Percentiles rank a stretch among this genome's conserved stretches.
Conservation (phyloP, 306 rosid genomes). For the Glycyrrhiza uralensis region DNA sequence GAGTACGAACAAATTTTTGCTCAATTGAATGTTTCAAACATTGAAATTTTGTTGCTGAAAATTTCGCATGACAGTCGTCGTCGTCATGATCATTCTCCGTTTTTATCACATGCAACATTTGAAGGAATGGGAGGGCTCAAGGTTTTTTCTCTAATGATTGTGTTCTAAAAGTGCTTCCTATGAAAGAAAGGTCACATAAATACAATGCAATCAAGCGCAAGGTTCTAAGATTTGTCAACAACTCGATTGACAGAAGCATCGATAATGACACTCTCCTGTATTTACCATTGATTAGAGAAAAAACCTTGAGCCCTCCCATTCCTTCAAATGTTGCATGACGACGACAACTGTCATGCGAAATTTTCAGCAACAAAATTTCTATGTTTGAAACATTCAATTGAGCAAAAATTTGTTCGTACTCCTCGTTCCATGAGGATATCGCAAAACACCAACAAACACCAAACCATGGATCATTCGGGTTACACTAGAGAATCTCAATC, state of each 20-base stretch:
- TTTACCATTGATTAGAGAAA: no score
- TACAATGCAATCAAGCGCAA: no score
- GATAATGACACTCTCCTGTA: no score
- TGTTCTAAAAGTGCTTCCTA: no score
- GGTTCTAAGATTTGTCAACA: no score
- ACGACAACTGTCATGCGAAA: no score
- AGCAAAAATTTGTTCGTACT: background rate
- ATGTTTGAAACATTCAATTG: constrained; percentile 2
- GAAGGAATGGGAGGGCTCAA: background rate
- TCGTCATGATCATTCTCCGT: background rate
- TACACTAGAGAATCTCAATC: constrained; percentile 31
- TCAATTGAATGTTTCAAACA: background rate
- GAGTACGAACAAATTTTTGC: background rate
- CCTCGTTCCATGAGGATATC: background rate
- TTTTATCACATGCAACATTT: background rate
- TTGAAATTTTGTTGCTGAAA: background rate
- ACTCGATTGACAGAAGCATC: no score
- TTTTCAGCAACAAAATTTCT: background rate
- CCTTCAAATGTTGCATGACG: background rate
- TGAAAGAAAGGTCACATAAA: no score
- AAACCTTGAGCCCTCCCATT: background rate
- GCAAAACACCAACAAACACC: constrained; percentile 58
- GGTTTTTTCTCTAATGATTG: no score
- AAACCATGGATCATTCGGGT: constrained; percentile 67
- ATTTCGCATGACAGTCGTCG: no score